Base-by-base conservation (phyloP, 1,139 yeast species). In the Meyerozyma carpophila region DNA sequence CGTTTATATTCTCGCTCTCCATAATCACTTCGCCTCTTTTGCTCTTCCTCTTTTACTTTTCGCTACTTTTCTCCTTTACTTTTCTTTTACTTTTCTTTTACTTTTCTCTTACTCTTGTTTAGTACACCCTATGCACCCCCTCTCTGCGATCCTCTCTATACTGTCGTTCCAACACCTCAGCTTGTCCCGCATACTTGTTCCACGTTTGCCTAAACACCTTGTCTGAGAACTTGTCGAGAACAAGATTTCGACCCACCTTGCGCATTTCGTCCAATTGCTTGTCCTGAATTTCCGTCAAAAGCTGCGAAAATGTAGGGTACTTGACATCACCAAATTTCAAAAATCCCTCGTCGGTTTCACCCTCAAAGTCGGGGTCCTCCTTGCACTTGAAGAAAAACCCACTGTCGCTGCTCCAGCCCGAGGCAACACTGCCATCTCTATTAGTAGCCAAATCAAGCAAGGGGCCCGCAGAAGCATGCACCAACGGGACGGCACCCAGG, bases 391-490 rank as follows among this genome's bases (percentile, higher is more conserved):
- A 91, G 62, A 88, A 84, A 51, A 84, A 83, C 0, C 96, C 96
- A 0, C 86, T 76, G 41, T 73, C 69, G 27, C 73, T 71, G 38
- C 53, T 41, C 73, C 74, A 70, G 11, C 53, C 46, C 1, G 52
- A 50, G 3, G 56, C 47, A 13, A 46, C 57, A 32, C 43, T 24
- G 26, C 37, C 50, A 6, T 49, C 49, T 4, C 53, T 53, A 24
- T 58, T 55, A 7, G 62, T 58, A 8, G 88, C 93, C 49, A 94
- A 93, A 62, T 94, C 99, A 47, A 84, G 68, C 43, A 79, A 71
- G 10, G 99, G 99, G 0, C 99, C 99, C 0, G 96, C 95, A 42
- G 95, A 85, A 4, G 95, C 95, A 64, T 94, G 98, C 4, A 82
- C 93, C 4, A 94, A 69, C 1, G 98, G 97, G 16, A 93, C 79